Evolutionary conservation across 2,329 filamentous ascomycete genomes (phyloP), one percentile per base, ranked within the genome.

Genomic region (Acephala macrosclerotiorum): DNA sequence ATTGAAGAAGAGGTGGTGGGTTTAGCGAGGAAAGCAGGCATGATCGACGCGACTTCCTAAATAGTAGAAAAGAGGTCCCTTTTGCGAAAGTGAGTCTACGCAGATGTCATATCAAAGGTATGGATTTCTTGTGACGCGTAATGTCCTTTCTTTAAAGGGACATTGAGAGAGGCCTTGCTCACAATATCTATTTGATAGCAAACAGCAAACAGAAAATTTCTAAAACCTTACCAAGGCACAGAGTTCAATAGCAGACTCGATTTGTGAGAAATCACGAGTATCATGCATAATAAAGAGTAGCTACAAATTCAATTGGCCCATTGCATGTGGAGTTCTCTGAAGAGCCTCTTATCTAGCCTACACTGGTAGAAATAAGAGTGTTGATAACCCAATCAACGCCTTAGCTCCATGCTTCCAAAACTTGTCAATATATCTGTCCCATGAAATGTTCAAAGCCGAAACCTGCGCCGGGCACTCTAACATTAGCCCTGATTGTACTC

Each of bases 301-400:
- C 25, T 11, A 18, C 26, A 29, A 29, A 2, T 9, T 9, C 5
- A 53, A 53, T 25, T 7, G 9, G 26, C 26, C 26, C 49, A 53
- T 29, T 29, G 38, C 12, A 42, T 42, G 38, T 42, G 45, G 1
- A 22, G 12, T 14, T 22, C 6, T 8, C 11, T 18, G 11, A 53
- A 53, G 49, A 25, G 6, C 7, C 25, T 53, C 49, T 29, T 33
- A 14, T 53, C 49, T 33, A 29, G 49, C 26, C 26, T 53, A 53
- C 25, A 11, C 25, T 49, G 22, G 45, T 26, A 49, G 22, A 53
- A 33, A 16, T 26, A 53, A 33, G 49, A 33, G 18, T 26, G 22
- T 29, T 42, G 26, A 53, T 53, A 53, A 33, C 12, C 49, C 49
- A 18, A 53, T 29, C 22, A 29, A 53, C 49, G 49, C 49, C 49